A percentile compares a stretch with the other conserved stretches of the same genome.
phyloP scores from a whole-genome alignment of 1,284 basidiomycete species.

The Hymenochaete sp. region DNA sequence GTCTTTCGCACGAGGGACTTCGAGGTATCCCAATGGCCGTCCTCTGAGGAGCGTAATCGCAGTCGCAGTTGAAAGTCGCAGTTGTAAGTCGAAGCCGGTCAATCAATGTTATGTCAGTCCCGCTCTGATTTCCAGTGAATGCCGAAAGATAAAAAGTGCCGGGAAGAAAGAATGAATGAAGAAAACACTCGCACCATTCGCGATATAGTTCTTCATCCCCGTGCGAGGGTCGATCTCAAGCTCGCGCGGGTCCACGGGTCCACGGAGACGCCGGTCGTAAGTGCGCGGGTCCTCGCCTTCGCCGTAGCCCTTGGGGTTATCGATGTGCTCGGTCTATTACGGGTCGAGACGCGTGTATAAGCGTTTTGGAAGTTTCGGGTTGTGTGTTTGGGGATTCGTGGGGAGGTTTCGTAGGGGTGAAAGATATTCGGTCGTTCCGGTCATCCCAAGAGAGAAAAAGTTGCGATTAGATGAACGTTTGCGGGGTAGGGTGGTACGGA shows the following conservation, averaged over 20 bases:
- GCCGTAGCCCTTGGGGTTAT: conserved; percentile 80
- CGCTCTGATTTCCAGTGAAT: neutral
- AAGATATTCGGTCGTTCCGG: too few species aligned
- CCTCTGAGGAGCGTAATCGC: too few species aligned
- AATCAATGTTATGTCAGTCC: too few species aligned
- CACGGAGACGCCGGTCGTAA: conserved; percentile 65
- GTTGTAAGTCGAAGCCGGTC: too few species aligned
- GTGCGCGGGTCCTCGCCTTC: conserved; percentile 78
- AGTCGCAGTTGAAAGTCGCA: too few species aligned
- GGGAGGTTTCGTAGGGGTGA: too few species aligned
- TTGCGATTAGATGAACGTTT: too few species aligned
- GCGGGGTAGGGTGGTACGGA: neutral
- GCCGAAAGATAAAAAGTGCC: neutral
- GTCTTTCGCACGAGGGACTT: conserved; percentile 74
- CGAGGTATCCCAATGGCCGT: conserved; percentile 81
- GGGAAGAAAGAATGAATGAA: too few species aligned
- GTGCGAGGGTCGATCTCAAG: conserved; percentile 79
- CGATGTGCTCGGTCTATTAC: conserved; percentile 88
- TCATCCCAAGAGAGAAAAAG: too few species aligned
- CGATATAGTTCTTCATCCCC: conserved; percentile 97
- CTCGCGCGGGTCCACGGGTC: conserved; percentile 70
- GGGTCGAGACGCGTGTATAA: neutral
- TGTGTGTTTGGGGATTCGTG: neutral
- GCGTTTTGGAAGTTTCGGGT: neutral
- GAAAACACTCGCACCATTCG: conserved; percentile 48